phyloP scores from a whole-genome alignment of 805 yeast species.

The Kodamaea lidongshanica region DNA sequence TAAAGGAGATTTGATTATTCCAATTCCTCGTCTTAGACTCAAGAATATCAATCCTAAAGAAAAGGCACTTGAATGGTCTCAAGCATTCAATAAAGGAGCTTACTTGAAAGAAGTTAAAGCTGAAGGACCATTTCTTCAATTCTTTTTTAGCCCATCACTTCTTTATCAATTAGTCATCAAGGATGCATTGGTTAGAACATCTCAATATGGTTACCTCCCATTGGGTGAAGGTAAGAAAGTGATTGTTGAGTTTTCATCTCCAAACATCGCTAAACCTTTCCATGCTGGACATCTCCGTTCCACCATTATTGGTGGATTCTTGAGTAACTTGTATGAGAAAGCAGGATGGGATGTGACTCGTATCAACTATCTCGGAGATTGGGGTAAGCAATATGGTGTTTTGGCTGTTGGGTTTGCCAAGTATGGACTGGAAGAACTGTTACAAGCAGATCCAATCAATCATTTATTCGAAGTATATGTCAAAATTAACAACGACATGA shows the following conservation, averaged over 20 bases:
- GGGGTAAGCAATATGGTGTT: constrained; percentile 99
- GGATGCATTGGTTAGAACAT: constrained; percentile 56
- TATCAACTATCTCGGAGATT: constrained; percentile 94
- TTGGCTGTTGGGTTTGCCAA: constrained; percentile 87
- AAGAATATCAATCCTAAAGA: constrained; percentile 78
- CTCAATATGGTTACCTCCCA: constrained; percentile 68
- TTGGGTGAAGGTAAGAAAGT: constrained; percentile 63
- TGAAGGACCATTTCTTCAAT: constrained; percentile 88
- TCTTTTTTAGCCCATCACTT: constrained; percentile 65
- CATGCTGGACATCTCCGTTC: constrained; percentile 99
- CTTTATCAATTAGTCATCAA: constrained; percentile 64
- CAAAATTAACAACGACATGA: constrained; percentile 70
- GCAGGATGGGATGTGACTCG: constrained; percentile 90
- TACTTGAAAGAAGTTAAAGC: constrained; percentile 67
- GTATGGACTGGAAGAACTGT: constrained; percentile 73
- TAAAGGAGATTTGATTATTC: constrained; percentile 88
- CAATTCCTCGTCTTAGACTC: constrained; percentile 79
- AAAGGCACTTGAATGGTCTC: constrained; percentile 68
- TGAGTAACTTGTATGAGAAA: constrained; percentile 82
- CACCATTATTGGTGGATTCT: constrained; percentile 95
- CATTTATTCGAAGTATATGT: constrained; percentile 95
- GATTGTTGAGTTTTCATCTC: constrained; percentile 89
- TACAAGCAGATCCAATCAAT: constrained; percentile 77
- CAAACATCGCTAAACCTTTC: constrained; percentile 98
- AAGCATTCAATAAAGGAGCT: constrained; percentile 64